Percentiles rank a stretch among this genome's conserved stretches.
Evolutionary conservation across 75 land plant species (phyloP).

Genomic region (Pinus taeda): DNA sequence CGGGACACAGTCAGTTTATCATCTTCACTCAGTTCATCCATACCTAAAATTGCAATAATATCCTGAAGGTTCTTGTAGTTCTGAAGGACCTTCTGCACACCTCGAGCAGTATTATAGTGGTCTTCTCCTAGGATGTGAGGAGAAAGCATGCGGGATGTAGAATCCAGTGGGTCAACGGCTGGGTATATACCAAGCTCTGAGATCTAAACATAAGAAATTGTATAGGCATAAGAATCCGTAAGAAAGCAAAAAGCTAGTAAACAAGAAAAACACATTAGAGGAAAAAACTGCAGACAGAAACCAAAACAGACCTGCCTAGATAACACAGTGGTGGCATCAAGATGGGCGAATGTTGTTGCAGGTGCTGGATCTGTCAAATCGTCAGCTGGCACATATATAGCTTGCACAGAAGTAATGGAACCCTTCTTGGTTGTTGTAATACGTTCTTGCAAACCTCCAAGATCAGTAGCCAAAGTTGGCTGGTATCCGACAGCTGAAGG

Average conservation of each 20-base stretch:
- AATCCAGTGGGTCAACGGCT: constrained; percentile 95
- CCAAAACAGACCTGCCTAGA: constrained; percentile 73
- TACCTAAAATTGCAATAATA: constrained; percentile 95
- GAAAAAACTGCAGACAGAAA: neutral
- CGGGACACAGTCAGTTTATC: constrained; percentile 94
- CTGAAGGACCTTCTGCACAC: constrained; percentile 92
- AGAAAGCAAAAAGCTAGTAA: neutral
- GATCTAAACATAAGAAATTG: constrained; percentile 37
- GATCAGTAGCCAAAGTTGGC: constrained; percentile 89
- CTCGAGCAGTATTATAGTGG: constrained; percentile 94
- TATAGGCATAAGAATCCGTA: neutral
- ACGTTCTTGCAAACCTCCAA: constrained; percentile 93
- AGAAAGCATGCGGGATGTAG: constrained; percentile 94
- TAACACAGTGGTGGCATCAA: constrained; percentile 95
- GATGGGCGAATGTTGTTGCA: constrained; percentile 96
- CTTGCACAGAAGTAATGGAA: constrained; percentile 52
- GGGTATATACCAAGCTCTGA: constrained; percentile 98
- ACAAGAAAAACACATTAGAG: neutral
- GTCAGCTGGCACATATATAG: constrained; percentile 54
- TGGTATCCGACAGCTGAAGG: constrained; percentile 99
- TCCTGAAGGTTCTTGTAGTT: constrained; percentile 96
- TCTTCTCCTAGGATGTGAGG: constrained; percentile 87
- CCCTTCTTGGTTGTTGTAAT: constrained; percentile 63
- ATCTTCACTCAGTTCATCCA: constrained; percentile 98
- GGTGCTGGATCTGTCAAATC: constrained; percentile 97